phyloP scores from a whole-genome alignment of 768 basidiomycete genomes.

The Mycena maculata region DNA sequence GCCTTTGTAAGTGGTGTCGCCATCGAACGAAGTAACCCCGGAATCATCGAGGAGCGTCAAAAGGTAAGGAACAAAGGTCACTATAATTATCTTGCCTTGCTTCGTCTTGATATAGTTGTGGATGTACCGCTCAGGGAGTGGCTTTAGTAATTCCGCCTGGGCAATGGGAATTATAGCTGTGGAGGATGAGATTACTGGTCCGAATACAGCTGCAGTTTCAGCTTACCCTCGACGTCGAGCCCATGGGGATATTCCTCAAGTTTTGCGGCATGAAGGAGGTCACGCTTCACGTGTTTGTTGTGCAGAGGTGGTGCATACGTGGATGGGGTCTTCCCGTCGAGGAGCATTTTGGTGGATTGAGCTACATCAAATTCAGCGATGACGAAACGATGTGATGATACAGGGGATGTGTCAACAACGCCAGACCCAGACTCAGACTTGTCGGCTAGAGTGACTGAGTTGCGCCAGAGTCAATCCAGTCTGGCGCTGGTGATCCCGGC shows the following conservation, averaged over 20 bases:
- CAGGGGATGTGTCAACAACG: too few species aligned
- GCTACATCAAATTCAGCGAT: background rate
- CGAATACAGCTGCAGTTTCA: background rate
- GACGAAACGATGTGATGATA: background rate
- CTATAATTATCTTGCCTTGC: constrained; percentile 12
- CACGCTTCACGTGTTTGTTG: background rate
- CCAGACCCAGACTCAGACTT: too few species aligned
- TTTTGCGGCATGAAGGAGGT: background rate
- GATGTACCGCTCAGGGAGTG: constrained; percentile 13
- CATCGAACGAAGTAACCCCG: constrained; percentile 17
- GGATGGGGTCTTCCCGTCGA: constrained; percentile 1
- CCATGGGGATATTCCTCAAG: too few species aligned
- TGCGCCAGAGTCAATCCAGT: too few species aligned
- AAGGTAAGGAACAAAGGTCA: constrained; percentile 12
- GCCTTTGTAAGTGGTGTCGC: constrained; percentile 19
- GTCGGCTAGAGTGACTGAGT: too few species aligned
- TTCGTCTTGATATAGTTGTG: background rate
- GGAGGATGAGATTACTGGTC: background rate
- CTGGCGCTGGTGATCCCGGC: too few species aligned
- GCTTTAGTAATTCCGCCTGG: background rate
- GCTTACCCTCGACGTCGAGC: constrained; percentile 5
- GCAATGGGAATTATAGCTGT: background rate
- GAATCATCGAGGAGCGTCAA: too few species aligned
- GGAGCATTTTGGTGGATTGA: background rate
- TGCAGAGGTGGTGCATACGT: background rate